Base-by-base conservation (phyloP, 140 eudicot genomes). In the Cichorium intybus region DNA sequence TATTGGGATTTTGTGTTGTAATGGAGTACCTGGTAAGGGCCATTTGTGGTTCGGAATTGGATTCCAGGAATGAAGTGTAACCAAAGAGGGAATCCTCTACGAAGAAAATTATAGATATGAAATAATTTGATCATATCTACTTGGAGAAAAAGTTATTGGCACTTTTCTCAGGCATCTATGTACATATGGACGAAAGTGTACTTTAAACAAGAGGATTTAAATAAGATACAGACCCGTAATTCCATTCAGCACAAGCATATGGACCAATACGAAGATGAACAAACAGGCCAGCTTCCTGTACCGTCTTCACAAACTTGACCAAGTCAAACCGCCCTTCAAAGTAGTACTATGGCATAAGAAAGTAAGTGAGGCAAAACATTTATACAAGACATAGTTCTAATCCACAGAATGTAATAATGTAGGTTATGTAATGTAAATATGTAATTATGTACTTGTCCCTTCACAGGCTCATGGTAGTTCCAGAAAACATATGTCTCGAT, bases 221-320 rank as follows among this genome's bases (percentile, higher is more conserved):
- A 24, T 59, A 41, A 45, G 26, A 18, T 58, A 67, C 75, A 24
- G 21, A 88, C 95, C 97, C 97, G 47, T 78, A 89, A 57, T 89
- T 89, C 97, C 95, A 89, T 70, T 89, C 97, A 4, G 97, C 97
- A 72, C 97, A 89, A 10, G 85, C 95, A 75, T 89, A 89, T n/a
- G 97, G 97, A 22, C 97, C 95, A n/a, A 89, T 89, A 49, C 95
- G 74, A 54, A 89, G 79, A 84, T 89, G 95, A 37, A 86, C 89
- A 73, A 62, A 86, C 14, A 89, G 80, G 37, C 95, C 97, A 56
- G 97, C 95, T 54, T 81, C 82, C 14, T 84, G 84, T 52, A 86
- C 97, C 3, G 72, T 58, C 77, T 81, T 89, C 65, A 89, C 75
- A 51, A 89, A 89, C 82, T 61, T 78, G 59, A 89, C 95, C 34